Conservation (phyloP, 371 early-diverging fungal species). For the Dichotomocladium elegans region DNA sequence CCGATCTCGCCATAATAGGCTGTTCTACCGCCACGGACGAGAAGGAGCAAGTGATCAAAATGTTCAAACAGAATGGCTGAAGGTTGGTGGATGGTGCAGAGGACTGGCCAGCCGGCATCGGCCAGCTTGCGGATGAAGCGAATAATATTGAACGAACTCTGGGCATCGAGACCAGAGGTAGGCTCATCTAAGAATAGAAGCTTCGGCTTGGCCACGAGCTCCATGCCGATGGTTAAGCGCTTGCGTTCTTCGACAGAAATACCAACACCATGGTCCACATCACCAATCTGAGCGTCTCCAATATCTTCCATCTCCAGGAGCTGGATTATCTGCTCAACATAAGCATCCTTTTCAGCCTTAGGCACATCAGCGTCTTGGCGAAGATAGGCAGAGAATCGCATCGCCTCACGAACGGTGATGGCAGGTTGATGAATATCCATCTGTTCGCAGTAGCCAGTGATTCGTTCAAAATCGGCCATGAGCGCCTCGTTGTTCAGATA, state of each 20-base stretch:
- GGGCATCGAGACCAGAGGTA: constrained; percentile 68
- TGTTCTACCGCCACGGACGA: constrained; percentile 61
- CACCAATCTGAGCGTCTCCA: constrained; percentile 51
- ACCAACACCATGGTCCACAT: constrained; percentile 39
- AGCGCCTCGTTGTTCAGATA: constrained; percentile 53
- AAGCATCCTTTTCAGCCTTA: constrained; percentile 48
- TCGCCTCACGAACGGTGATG: constrained; percentile 59
- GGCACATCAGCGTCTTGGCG: constrained; percentile 55
- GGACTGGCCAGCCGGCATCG: constrained; percentile 51
- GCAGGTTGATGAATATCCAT: constrained; percentile 74
- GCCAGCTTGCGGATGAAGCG: constrained; percentile 61
- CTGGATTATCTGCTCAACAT: constrained; percentile 59
- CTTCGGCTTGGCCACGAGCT: constrained; percentile 68
- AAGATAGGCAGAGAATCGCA: constrained; percentile 63
- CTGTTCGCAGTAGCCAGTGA: constrained; percentile 81
- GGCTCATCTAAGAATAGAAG: constrained; percentile 84
- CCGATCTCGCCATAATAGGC: constrained; percentile 66
- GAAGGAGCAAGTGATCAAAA: constrained; percentile 62
- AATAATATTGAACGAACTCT: constrained; percentile 65
- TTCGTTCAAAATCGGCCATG: constrained; percentile 59
- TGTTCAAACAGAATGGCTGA: constrained; percentile 57
- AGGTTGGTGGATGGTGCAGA: constrained; percentile 71
- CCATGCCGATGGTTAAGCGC: constrained; percentile 63
- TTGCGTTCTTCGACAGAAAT: constrained; percentile 63
- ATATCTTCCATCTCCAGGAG: constrained; percentile 57